These are phyloP conservation scores for Malus hybrid DNA, from an alignment of 331 rosid genomes.

Conservation along the genomic window DNA sequence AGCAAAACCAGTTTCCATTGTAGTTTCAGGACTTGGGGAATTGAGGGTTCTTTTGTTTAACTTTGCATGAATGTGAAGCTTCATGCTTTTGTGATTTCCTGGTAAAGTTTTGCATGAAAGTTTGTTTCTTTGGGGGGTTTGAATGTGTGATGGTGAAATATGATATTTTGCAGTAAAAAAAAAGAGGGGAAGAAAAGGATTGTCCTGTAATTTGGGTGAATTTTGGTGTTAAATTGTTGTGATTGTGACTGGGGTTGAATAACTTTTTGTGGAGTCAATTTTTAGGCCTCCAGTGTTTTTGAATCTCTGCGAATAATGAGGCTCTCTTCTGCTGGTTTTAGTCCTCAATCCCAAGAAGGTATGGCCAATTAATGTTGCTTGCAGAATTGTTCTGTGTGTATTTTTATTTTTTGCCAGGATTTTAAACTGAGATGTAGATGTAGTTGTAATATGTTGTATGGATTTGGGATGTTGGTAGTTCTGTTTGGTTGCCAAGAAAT, in stretches of 20 bases:
- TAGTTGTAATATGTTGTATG: not conserved
- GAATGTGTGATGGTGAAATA: slow-evolving; percentile 26
- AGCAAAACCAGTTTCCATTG: slow-evolving; percentile 50
- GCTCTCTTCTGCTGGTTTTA: slow-evolving; percentile 46
- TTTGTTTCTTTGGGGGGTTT: slow-evolving; percentile 25
- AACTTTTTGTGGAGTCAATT: not conserved
- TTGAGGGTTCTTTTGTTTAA: slow-evolving; percentile 5
- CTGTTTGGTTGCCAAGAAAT: not conserved
- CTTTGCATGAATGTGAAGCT: slow-evolving; percentile 15
- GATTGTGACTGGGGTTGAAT: slow-evolving; percentile 11
- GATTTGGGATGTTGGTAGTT: not conserved
- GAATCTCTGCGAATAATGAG: slow-evolving; percentile 29
- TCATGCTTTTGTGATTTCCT: slow-evolving; percentile 8
- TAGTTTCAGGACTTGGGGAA: slow-evolving; percentile 11
- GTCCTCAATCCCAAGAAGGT: slow-evolving; percentile 58
- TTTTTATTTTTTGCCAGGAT: not conserved
- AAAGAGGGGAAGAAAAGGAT: slow-evolving; percentile 26
- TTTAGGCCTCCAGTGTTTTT: not conserved
- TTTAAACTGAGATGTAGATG: not conserved
- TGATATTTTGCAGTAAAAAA: slow-evolving; percentile 33
- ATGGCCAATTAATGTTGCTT: not conserved
- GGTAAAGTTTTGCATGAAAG: slow-evolving; percentile 2
- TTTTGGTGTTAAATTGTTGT: slow-evolving; percentile 34
- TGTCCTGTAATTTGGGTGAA: slow-evolving; percentile 31
- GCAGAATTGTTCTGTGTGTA: not conserved